Percentiles rank a stretch among this genome's conserved stretches.
These are phyloP conservation scores for Shiraia sp. DNA, from an alignment of 2,329 filamentous ascomycete species.

Conservation along the genomic window DNA sequence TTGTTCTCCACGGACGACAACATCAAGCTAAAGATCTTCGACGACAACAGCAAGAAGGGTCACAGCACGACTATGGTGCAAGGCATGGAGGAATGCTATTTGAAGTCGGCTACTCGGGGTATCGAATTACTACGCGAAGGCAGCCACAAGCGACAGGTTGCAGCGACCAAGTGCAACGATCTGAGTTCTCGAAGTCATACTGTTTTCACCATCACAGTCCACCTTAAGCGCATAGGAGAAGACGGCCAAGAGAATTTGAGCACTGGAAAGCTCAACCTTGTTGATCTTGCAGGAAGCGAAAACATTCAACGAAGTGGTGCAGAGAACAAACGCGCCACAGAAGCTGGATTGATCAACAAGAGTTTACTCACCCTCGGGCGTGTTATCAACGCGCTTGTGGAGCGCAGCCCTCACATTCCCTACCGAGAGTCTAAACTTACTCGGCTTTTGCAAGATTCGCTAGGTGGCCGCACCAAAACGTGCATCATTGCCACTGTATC, in stretches of 20 bases:
- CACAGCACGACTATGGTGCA: conserved; percentile 86
- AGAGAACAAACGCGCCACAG: conserved; percentile 94
- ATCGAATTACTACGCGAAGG: conserved; percentile 88
- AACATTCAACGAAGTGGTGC: conserved; percentile 97
- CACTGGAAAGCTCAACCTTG: conserved; percentile 91
- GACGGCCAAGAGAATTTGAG: conserved; percentile 88
- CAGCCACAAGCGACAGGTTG: conserved; percentile 94
- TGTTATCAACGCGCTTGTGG: conserved; percentile 96
- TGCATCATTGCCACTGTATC: conserved; percentile 98
- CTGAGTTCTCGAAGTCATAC: conserved; percentile 96
- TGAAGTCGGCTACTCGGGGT: conserved; percentile 80
- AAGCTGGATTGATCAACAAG: conserved; percentile 98
- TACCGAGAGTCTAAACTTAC: conserved; percentile 95
- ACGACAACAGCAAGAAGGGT: conserved; percentile 83
- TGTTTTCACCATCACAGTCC: conserved; percentile 93
- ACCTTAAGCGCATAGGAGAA: conserved; percentile 79
- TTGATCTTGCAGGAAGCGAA: conserved; percentile 95
- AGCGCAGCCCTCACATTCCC: conserved; percentile 86
- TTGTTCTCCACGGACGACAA: conserved; percentile 80
- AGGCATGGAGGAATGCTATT: conserved; percentile 96
- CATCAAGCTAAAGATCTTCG: conserved; percentile 91
- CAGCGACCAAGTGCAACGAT: conserved; percentile 99
- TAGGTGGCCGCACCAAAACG: conserved; percentile 93
- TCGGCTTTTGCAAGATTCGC: conserved; percentile 89
- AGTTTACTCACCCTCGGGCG: conserved; percentile 91